phyloP scores from a whole-genome alignment of 1,139 yeast genomes.

The Saccharomyces hybrid region DNA sequence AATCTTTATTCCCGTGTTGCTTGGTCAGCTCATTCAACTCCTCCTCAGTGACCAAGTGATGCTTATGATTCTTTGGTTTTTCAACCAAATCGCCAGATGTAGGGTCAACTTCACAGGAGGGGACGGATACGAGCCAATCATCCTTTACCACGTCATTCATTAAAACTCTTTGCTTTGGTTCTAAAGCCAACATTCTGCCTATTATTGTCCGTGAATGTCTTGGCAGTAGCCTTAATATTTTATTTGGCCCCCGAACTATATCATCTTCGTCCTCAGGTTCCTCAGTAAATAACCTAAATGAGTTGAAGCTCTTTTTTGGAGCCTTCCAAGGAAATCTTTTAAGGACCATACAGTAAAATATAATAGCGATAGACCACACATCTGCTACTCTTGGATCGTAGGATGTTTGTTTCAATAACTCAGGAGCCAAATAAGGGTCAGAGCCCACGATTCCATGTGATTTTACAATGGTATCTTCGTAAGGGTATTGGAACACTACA shows the following conservation, averaged over 20 bases:
- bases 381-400: conserved; percentile 71
- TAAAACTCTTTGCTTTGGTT: conserved; percentile 59
- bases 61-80: conserved; percentile 37
- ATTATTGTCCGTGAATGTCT: conserved; percentile 68
- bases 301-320: conserved; percentile 48
- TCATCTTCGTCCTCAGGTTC: conserved; percentile 33
- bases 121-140: conserved; percentile 51
- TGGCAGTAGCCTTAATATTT: conserved; percentile 75
- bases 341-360: conserved; percentile 65
- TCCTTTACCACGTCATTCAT: conserved; percentile 59
- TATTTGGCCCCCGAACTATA: conserved; percentile 53
- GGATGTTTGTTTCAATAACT: conserved; percentile 41
- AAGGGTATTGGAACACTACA: conserved; percentile 47
- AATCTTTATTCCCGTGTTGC: background rate
- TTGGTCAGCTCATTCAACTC: conserved; percentile 32
- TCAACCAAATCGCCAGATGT: conserved; percentile 21
- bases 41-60: conserved; percentile 52
- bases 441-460: conserved; percentile 74
- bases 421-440: conserved; percentile 77
- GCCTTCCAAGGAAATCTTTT: conserved; percentile 75
- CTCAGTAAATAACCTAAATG: conserved; percentile 38
- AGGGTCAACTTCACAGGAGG: conserved; percentile 35
- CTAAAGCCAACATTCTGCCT: conserved; percentile 62
- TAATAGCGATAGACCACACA: conserved; percentile 72
- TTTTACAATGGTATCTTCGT: conserved; percentile 32